Conservation (phyloP, 2,329 filamentous ascomycete genomes). For the Coniochaeta sp. region DNA sequence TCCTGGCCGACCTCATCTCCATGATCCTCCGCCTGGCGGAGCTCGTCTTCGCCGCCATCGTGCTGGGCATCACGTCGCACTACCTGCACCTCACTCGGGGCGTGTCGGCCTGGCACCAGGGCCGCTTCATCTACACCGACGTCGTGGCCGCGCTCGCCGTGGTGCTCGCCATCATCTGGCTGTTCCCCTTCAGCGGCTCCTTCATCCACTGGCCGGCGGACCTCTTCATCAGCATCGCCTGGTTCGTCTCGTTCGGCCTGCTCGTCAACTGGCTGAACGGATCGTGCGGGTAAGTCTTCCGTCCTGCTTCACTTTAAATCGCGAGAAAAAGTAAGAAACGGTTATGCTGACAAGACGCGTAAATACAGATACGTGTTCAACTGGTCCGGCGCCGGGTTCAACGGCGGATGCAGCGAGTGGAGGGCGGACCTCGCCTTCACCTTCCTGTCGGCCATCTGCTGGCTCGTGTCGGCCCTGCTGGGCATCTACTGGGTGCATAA, state of each 20-base stretch:
- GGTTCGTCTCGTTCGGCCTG: slow-evolving; percentile 64
- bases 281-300: slow-evolving; percentile 33
- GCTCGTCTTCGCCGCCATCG: slow-evolving; percentile 64
- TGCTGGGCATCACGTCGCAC: slow-evolving; percentile 61
- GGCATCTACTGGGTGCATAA: slow-evolving; percentile 47
- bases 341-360: slow-evolving; percentile 5
- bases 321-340: not conserved
- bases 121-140: slow-evolving; percentile 68
- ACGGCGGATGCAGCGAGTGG: slow-evolving; percentile 55
- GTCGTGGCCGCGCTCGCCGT: slow-evolving; percentile 64
- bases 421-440: slow-evolving; percentile 65
- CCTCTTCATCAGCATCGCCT: slow-evolving; percentile 58
- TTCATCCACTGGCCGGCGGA: slow-evolving; percentile 69
- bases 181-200: slow-evolving; percentile 60
- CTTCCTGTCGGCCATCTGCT: slow-evolving; percentile 64
- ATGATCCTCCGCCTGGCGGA: slow-evolving; percentile 50
- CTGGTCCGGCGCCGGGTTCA: slow-evolving; percentile 48
- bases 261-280: slow-evolving; percentile 41
- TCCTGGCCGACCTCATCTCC: slow-evolving; percentile 46
- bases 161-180: slow-evolving; percentile 62
- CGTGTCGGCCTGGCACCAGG: slow-evolving; percentile 44
- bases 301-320: too few relatives aligned
- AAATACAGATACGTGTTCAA: slow-evolving; percentile 37
- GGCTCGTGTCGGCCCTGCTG: slow-evolving; percentile 58
- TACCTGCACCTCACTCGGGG: slow-evolving; percentile 48